Base-by-base conservation (phyloP, 2,329 filamentous ascomycete genomes). In the Colletotrichum sp. region DNA sequence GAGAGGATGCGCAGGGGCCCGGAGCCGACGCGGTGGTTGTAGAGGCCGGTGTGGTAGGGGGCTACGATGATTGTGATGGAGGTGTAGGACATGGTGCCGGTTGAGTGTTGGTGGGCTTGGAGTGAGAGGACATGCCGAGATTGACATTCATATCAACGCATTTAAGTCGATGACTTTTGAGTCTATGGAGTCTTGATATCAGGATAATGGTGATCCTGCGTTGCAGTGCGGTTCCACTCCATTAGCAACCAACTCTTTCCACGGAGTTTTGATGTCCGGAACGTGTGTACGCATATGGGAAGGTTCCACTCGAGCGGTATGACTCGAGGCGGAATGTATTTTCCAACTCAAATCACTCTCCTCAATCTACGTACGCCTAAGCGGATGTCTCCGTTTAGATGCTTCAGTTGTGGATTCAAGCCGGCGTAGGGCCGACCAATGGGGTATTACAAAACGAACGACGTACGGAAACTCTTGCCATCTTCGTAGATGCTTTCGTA, bases 21-120 rank as follows among this genome's bases (percentile, higher is more conserved):
- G n/a, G 80, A 81, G 69, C 85, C 85, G 16, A 86, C 83, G 8
- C 82, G 82, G 61, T 83, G 81, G 69, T 85, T 79, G 52, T 79
- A 81, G 36, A 82, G 72, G 43, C 85, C 85, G 67, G 85, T 81
- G 67, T 87, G 85, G 79, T 86, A 87, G 0, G 85, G 86, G 0
- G 83, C 83, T 32, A 82, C 81, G 69, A 86, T 84, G 69, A 86
- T 73, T 9, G 83, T 83, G 67, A 84, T 78, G 24, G 81, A 83
- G 10, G 36, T 67, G 8, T 26, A 43, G 0, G 26, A 5, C 70
- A 72, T 72, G n/a, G n/a, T 16, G 72, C 0, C 0, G 52, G 21
- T 6, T 1, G 24, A 12, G 24, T 15, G 52, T 13, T 18, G 5
- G 2, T n/a, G 38, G 38, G 8, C 38, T 43, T 10, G 18, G 38